Percentiles rank a stretch among this genome's conserved stretches.
Evolutionary conservation across 2,329 filamentous ascomycete species (phyloP).

Genomic region (Hypoxylon sp.): DNA sequence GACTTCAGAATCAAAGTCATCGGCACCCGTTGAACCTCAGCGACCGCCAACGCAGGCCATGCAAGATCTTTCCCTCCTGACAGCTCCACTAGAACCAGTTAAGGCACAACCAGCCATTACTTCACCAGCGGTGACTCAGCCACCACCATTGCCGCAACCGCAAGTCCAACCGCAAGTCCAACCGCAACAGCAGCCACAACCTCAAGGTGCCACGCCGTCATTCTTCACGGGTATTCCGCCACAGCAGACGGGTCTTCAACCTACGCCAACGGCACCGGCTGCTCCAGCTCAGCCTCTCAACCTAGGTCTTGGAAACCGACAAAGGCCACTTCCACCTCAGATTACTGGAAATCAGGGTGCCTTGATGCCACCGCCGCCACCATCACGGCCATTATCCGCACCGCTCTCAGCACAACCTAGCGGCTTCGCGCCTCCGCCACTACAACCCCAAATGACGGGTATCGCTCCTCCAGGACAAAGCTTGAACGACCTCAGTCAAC

Average conservation of each 20-base stretch:
- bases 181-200: conserved; percentile 56
- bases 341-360: conserved; percentile 71
- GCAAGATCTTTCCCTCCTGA: conserved; percentile 70
- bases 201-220: conserved; percentile 69
- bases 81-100: conserved; percentile 67
- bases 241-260: conserved; percentile 64
- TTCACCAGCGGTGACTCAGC: conserved; percentile 54
- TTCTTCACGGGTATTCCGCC: conserved; percentile 68
- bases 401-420: conserved; percentile 85
- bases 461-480: conserved; percentile 83
- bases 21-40: conserved; percentile 53
- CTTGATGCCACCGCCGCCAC: conserved; percentile 82
- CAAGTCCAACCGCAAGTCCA: conserved; percentile 54
- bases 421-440: conserved; percentile 78
- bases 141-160: conserved; percentile 54
- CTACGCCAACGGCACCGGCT: conserved; percentile 58
- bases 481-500: conserved; percentile 79
- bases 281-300: conserved; percentile 60
- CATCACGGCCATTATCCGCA: conserved; percentile 85
- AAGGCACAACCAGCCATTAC: conserved; percentile 57
- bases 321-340: conserved; percentile 80
- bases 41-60: conserved; percentile 57
- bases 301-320: conserved; percentile 66
- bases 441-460: conserved; percentile 90
- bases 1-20: conserved; percentile 70